phyloP scores from a whole-genome alignment of 1,139 yeast genomes.

The Groenewaldozyma auringiensis region DNA sequence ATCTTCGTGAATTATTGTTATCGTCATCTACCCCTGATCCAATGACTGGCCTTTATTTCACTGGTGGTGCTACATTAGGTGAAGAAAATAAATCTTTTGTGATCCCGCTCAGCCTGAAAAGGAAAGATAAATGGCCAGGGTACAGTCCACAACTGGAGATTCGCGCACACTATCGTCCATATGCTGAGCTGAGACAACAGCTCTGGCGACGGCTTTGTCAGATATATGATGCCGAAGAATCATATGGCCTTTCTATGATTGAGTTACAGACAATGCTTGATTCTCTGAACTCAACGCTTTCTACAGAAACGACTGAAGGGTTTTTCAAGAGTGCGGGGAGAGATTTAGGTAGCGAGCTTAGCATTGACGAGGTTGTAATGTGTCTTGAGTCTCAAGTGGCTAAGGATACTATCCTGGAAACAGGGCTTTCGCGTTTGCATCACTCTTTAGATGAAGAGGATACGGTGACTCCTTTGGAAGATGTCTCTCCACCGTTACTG shows the following conservation, averaged over 20 bases:
- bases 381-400: constrained; percentile 40
- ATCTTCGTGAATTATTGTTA: constrained; percentile 42
- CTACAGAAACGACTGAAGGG: constrained; percentile 39
- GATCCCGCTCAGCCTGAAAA: constrained; percentile 33
- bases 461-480: background rate
- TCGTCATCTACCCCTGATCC: constrained; percentile 30
- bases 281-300: constrained; percentile 52
- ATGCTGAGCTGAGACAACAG: constrained; percentile 53
- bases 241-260: constrained; percentile 41
- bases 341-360: constrained; percentile 43
- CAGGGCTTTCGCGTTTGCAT: constrained; percentile 1
- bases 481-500: background rate
- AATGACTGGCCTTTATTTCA: constrained; percentile 26
- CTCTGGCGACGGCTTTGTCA: constrained; percentile 63
- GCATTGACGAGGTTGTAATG: constrained; percentile 50
- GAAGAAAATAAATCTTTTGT: constrained; percentile 17
- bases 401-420: constrained; percentile 22
- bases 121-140: constrained; percentile 28
- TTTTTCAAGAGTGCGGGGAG: constrained; percentile 41
- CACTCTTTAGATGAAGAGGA: constrained; percentile 7
- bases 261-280: constrained; percentile 56
- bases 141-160: constrained; percentile 51
- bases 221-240: constrained; percentile 44
- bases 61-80: constrained; percentile 11
- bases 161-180: constrained; percentile 61